Evolutionary conservation across 495 filamentous ascomycete species (phyloP).

Genomic region (Penicillium verhagenii): DNA sequence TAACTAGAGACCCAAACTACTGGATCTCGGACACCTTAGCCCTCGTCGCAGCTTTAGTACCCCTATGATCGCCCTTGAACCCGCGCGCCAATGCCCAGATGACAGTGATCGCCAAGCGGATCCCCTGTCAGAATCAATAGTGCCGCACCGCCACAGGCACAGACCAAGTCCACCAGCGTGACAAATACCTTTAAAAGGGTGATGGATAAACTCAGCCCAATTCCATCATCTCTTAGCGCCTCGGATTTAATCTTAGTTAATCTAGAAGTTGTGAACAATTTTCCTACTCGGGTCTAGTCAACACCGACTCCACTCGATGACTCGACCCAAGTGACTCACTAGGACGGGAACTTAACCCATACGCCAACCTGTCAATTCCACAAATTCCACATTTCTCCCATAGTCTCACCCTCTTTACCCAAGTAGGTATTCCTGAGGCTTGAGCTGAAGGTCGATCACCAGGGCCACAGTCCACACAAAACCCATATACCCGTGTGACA

Average conservation of each 20-base stretch:
- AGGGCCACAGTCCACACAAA: neutral
- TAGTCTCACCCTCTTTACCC: neutral
- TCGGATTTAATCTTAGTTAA: neutral
- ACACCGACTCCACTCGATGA: neutral
- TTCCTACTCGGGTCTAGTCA: slow-evolving; percentile 1
- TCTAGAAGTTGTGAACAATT: neutral
- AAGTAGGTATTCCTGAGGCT: neutral
- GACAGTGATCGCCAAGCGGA: slow-evolving; percentile 21
- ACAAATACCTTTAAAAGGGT: slow-evolving; percentile 20
- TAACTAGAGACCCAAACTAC: neutral
- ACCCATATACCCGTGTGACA: slow-evolving; percentile 7
- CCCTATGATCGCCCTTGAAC: slow-evolving; percentile 14
- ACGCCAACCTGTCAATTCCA: slow-evolving; percentile 18
- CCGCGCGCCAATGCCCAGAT: slow-evolving; percentile 9
- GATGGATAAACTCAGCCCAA: neutral
- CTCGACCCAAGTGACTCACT: slow-evolving; percentile 10
- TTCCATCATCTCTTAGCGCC: neutral
- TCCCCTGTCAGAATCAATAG: slow-evolving; percentile 27
- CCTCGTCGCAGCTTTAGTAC: too few relatives aligned
- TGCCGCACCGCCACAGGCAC: slow-evolving; percentile 30
- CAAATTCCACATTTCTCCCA: neutral
- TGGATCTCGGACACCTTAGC: neutral
- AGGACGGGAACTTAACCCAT: neutral
- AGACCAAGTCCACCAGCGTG: slow-evolving; percentile 8
- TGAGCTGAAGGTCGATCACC: slow-evolving; percentile 3